A percentile compares a stretch with the other conserved stretches of the same genome.
These are phyloP conservation scores for Chrysoporthe cubensis DNA, from an alignment of 2,329 filamentous ascomycete genomes.

Conservation along the genomic window DNA sequence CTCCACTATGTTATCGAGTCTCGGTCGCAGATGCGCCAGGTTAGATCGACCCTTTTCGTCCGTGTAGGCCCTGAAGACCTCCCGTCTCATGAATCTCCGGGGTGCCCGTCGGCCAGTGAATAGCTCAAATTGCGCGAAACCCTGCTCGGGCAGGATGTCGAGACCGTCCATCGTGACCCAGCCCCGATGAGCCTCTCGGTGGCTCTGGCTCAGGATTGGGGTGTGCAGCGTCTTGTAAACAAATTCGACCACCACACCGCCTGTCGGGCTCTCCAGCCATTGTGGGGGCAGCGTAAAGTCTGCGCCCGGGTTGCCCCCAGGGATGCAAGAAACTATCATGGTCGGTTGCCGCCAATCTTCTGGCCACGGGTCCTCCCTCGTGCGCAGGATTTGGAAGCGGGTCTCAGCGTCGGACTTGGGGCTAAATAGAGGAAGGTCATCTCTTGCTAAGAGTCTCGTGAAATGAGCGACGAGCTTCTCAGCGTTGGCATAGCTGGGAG, in stretches of 20 bases:
- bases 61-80: conserved; percentile 56
- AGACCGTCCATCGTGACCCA: conserved; percentile 80
- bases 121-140: conserved; percentile 80
- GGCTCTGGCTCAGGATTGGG: conserved; percentile 70
- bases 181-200: conserved; percentile 59
- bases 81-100: conserved; percentile 70
- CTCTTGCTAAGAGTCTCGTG: conserved; percentile 54
- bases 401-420: conserved; percentile 46
- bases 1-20: conserved; percentile 45
- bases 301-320: conserved; percentile 66
- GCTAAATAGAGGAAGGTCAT: conserved; percentile 48
- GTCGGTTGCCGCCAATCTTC: conserved; percentile 65
- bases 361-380: conserved; percentile 67
- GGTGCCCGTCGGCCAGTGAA: conserved; percentile 75
- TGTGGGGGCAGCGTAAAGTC: conserved; percentile 70
- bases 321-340: conserved; percentile 77
- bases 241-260: conserved; percentile 75
- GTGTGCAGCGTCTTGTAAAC: conserved; percentile 76
- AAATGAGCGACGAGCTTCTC: conserved; percentile 72
- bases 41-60: conserved; percentile 46
- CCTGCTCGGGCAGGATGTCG: conserved; percentile 77
- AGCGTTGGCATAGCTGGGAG: conserved; percentile 55
- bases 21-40: conserved; percentile 45
- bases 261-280: conserved; percentile 74
- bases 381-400: conserved; percentile 62